Base-by-base conservation (phyloP, 106 monocot genomes). In the Triglochin maritima region DNA sequence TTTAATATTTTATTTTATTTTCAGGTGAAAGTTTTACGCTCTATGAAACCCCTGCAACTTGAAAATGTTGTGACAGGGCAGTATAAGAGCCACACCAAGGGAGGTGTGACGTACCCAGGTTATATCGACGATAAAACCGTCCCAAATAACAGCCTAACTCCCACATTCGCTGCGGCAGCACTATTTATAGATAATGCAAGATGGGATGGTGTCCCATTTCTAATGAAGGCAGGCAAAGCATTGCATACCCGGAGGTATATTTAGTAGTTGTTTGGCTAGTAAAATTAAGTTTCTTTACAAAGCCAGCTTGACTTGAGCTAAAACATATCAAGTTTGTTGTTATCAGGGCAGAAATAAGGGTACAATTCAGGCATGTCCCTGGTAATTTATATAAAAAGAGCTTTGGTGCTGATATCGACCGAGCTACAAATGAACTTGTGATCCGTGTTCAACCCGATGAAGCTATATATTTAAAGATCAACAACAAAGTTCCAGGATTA, bases 191-290 rank as follows among this genome's bases (percentile, higher is more conserved):
- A 94, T 63, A 94, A 90, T 76, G 89, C 87, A 7, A 82, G 94
- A 73, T 94, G 89, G 94, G 94, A 95, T 62, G 94, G 94, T 12
- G 94, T 95, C 0, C 93, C 88, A 9, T 93, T 93, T 78, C 86
- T 95, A 7, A 87, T 95, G 94, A 95, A 95, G 74, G 90, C 90
- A 45, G 94, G 94, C 14, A 95, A 95, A 69, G 94, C 90, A 45
- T 75, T 95, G 67, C 79, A 95, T 66, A 78, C 69, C 16, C 81
- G 65, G 51, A 43, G 90, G 94, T 90, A 77, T 11, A 10, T 10
- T 2, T 7, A 46, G 9, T 57, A 14, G 14, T 7, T 46, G 13
- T 46, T 69, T 70, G 12, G 7, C 16, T 47, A 17, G 4, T 9
- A 12, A 11, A 4, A 8, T 4, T 44, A 62, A 3, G 2, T 50